These are phyloP conservation scores for Conticribra guillardii DNA, from an alignment of 108 stramenopile species.

Conservation along the genomic window DNA sequence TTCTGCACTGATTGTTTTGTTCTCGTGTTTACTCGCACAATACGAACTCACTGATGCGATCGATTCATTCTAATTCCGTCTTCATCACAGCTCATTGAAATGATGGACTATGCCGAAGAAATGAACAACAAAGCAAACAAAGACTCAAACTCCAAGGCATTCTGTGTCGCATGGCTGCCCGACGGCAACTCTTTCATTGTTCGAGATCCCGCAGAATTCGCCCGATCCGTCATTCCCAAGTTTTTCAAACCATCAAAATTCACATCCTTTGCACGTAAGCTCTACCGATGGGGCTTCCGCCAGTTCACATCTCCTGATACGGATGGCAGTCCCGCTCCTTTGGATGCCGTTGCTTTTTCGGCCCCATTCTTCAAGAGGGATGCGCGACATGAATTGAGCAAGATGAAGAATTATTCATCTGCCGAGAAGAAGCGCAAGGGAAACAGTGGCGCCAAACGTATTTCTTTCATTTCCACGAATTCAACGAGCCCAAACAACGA, in stretches of 20 bases:
- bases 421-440: background rate
- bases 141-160: background rate
- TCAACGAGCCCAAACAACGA: background rate
- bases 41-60: background rate
- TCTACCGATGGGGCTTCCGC: constrained; percentile 54
- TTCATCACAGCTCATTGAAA: background rate
- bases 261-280: constrained; percentile 61
- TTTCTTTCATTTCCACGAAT: background rate
- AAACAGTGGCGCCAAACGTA: background rate
- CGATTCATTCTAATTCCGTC: background rate
- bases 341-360: background rate
- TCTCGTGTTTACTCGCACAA: background rate
- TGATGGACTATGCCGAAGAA: background rate
- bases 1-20: background rate
- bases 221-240: constrained; percentile 59
- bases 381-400: background rate
- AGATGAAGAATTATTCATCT: background rate
- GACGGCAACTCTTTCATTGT: constrained; percentile 82
- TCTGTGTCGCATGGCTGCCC: constrained; percentile 62
- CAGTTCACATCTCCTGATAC: constrained; percentile 1
- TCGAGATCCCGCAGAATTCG: constrained; percentile 71
- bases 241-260: constrained; percentile 64
- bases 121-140: too few relatives aligned
- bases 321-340: background rate
- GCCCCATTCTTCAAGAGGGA: background rate